Conservation (phyloP, 2,329 filamentous ascomycete genomes). For the Periconia macrospinosa region DNA sequence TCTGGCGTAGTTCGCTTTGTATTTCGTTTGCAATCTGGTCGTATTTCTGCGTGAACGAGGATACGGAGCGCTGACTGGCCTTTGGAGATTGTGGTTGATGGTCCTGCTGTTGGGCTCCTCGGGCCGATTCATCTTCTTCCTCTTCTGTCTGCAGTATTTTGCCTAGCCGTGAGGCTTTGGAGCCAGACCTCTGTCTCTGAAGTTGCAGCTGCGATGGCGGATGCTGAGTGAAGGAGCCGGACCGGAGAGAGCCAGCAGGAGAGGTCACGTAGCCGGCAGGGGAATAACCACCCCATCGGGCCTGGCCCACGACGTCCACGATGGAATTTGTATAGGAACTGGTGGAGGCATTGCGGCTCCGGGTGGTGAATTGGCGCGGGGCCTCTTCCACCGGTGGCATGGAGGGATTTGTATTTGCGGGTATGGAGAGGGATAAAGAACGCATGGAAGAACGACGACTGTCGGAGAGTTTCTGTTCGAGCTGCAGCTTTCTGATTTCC, state of each 20-base stretch:
- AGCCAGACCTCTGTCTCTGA: constrained; percentile 43
- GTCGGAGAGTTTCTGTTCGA: constrained; percentile 70
- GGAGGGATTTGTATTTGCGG: not conserved
- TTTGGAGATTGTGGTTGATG: constrained; percentile 17
- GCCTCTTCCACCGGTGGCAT: constrained; percentile 37
- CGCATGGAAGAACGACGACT: constrained; percentile 67
- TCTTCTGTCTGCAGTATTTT: constrained; percentile 45
- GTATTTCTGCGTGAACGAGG: constrained; percentile 41
- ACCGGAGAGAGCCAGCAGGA: constrained; percentile 62
- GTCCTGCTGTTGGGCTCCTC: constrained; percentile 6
- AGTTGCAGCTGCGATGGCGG: constrained; percentile 34
- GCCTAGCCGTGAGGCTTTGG: constrained; percentile 45
- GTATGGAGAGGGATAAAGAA: constrained; percentile 32
- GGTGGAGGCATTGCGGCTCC: constrained; percentile 46
- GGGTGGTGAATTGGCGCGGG: constrained; percentile 24
- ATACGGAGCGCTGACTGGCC: constrained; percentile 30
- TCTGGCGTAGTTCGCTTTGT: constrained; percentile 32
- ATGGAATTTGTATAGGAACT: constrained; percentile 61
- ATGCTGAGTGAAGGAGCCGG: constrained; percentile 48
- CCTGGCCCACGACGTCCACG: constrained; percentile 67
- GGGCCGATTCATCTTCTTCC: constrained; percentile 18
- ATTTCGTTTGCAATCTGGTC: constrained; percentile 41
- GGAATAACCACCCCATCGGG: constrained; percentile 70
- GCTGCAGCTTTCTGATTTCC: constrained; percentile 73
- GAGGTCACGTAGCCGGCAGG: constrained; percentile 70